phyloP scores from a whole-genome alignment of 805 yeast genomes.

The Candida railenensis region DNA sequence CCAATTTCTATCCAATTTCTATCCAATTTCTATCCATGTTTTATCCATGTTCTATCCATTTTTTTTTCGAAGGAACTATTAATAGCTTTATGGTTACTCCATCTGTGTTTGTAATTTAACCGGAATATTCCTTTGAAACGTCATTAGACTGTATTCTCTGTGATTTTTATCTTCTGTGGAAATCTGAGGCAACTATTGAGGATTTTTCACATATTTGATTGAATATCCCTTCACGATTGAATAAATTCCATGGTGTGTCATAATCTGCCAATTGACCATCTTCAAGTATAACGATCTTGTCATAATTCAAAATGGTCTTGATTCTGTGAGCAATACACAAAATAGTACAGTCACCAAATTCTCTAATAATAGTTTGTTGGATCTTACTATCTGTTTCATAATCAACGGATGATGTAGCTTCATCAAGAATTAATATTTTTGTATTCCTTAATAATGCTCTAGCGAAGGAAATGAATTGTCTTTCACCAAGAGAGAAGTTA shows the following conservation, averaged over 20 bases:
- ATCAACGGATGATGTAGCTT: constrained; percentile 80
- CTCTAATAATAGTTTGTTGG: constrained; percentile 69
- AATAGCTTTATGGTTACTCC: too few relatives aligned
- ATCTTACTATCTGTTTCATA: constrained; percentile 83
- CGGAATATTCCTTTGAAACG: background rate
- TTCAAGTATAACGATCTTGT: constrained; percentile 77
- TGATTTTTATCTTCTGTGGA: constrained; percentile 18
- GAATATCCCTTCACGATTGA: constrained; percentile 55
- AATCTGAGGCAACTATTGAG: constrained; percentile 44
- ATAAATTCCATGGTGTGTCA: constrained; percentile 69
- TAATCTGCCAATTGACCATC: constrained; percentile 74
- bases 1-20: too few relatives aligned
- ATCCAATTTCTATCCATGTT: too few relatives aligned
- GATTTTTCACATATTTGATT: constrained; percentile 67
- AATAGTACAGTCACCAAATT: constrained; percentile 70
- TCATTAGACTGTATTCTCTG: background rate
- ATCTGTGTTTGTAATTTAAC: too few relatives aligned
- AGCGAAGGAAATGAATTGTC: constrained; percentile 77
- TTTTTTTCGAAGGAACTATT: too few relatives aligned
- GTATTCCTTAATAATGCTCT: constrained; percentile 79
- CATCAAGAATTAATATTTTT: constrained; percentile 78
- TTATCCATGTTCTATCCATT: too few relatives aligned
- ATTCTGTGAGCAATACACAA: constrained; percentile 88
- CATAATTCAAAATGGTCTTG: constrained; percentile 71
- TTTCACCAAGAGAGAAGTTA: constrained; percentile 76